A percentile compares a stretch with the other conserved stretches of the same genome.
Evolutionary conservation across 2,329 filamentous ascomycete species (phyloP).

Genomic region (Myriosclerotinia curreyana): DNA sequence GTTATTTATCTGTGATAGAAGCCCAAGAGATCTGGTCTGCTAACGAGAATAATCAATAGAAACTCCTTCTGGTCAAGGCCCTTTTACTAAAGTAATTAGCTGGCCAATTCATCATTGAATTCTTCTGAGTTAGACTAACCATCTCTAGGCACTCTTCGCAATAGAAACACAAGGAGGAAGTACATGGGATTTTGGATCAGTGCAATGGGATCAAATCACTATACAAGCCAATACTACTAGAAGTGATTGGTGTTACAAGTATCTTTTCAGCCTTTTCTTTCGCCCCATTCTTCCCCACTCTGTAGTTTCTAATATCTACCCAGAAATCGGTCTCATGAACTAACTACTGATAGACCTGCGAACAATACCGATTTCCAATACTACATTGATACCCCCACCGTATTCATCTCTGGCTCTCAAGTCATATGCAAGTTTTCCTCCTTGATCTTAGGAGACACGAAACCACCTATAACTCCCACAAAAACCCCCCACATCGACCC

Average conservation of each 20-base stretch:
- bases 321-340: neutral
- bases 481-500: neutral
- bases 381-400: neutral
- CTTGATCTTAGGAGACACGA: neutral
- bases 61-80: neutral
- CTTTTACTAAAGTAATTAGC: neutral
- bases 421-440: conserved; percentile 2
- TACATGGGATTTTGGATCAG: conserved; percentile 8
- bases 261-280: neutral
- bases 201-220: conserved; percentile 3
- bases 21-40: too few relatives aligned
- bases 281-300: neutral
- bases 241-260: conserved; percentile 8
- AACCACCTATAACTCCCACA: neutral
- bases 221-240: conserved; percentile 9
- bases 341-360: neutral
- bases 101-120: neutral
- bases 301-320: neutral
- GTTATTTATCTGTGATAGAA: too few relatives aligned
- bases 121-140: neutral
- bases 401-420: neutral
- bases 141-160: conserved; percentile 1
- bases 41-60: neutral
- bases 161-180: conserved; percentile 3
- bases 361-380: neutral